Percentiles rank a stretch among this genome's conserved stretches.
Evolutionary conservation across 2,329 filamentous ascomycete genomes (phyloP).

Genomic region (Aspergillus sp.): DNA sequence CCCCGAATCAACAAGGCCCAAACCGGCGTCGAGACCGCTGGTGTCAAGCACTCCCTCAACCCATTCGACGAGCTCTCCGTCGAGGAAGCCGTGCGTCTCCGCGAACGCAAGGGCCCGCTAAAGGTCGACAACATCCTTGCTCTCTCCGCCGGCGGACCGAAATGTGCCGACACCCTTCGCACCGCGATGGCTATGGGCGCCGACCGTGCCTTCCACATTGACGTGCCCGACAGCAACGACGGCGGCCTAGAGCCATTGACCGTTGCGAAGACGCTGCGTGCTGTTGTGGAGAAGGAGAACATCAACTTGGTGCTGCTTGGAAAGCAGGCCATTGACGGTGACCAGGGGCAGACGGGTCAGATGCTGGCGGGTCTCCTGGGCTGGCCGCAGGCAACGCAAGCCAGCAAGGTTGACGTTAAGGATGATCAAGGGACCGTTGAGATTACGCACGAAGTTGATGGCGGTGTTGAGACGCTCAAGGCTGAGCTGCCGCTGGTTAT

Average conservation of each 20-base stretch:
- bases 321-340: constrained; percentile 98
- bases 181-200: constrained; percentile 99
- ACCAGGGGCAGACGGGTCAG: constrained; percentile 92
- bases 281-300: constrained; percentile 78
- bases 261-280: constrained; percentile 86
- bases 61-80: constrained; percentile 98
- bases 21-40: constrained; percentile 87
- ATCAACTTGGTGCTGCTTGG: constrained; percentile 91
- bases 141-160: constrained; percentile 82
- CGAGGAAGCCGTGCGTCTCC: constrained; percentile 92
- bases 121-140: constrained; percentile 90
- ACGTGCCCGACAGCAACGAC: constrained; percentile 70
- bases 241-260: constrained; percentile 73
- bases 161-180: constrained; percentile 82
- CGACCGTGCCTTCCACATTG: constrained; percentile 86
- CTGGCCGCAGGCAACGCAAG: constrained; percentile 95
- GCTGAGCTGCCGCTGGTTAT: constrained; percentile 88
- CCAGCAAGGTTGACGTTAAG: constrained; percentile 74
- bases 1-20: constrained; percentile 68
- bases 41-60: constrained; percentile 98
- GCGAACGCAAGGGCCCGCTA: constrained; percentile 73
- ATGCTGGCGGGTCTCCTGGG: constrained; percentile 92
- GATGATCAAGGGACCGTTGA: constrained; percentile 67
- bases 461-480: constrained; percentile 84
- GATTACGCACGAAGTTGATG: constrained; percentile 91